These are phyloP conservation scores for Teratosphaeria epicoccoides DNA, from an alignment of 2,329 filamentous ascomycete species.

Conservation along the genomic window DNA sequence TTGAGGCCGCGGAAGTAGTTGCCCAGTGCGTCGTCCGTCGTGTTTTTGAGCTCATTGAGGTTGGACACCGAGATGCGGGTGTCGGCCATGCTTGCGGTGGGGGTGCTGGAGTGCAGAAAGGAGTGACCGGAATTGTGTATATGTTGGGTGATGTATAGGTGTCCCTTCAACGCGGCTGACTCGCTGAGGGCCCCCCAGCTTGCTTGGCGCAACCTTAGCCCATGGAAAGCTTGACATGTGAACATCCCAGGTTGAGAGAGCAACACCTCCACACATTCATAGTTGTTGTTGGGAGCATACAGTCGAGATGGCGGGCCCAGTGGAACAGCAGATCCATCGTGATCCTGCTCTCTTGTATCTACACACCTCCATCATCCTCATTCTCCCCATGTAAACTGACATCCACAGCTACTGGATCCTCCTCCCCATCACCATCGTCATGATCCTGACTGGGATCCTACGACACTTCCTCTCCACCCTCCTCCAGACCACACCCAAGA, in stretches of 20 bases:
- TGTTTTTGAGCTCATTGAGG: conserved; percentile 80
- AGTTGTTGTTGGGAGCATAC: no score
- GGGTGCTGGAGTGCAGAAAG: neutral
- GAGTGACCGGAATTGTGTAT: neutral
- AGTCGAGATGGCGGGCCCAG: conserved; percentile 85
- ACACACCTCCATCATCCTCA: neutral
- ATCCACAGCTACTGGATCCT: conserved; percentile 88
- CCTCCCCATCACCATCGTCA: conserved; percentile 91
- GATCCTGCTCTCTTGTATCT: conserved; percentile 95
- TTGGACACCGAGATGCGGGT: conserved; percentile 26
- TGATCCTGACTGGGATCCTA: conserved; percentile 91
- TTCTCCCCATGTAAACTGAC: neutral
- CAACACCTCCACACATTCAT: neutral
- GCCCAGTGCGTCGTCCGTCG: conserved; percentile 84
- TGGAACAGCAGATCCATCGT: conserved; percentile 90
- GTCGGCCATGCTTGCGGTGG: conserved; percentile 17
- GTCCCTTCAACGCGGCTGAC: neutral
- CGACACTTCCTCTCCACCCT: conserved; percentile 95
- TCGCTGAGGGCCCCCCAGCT: neutral
- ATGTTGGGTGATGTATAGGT: neutral
- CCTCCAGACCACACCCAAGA: conserved; percentile 76
- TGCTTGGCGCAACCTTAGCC: neutral
- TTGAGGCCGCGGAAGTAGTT: conserved; percentile 85
- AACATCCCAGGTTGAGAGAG: neutral
- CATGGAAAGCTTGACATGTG: neutral